Evolutionary conservation across 1,284 basidiomycete species (phyloP), one percentile per base, ranked within the genome.

Genomic region (Laetiporus sulphureus): DNA sequence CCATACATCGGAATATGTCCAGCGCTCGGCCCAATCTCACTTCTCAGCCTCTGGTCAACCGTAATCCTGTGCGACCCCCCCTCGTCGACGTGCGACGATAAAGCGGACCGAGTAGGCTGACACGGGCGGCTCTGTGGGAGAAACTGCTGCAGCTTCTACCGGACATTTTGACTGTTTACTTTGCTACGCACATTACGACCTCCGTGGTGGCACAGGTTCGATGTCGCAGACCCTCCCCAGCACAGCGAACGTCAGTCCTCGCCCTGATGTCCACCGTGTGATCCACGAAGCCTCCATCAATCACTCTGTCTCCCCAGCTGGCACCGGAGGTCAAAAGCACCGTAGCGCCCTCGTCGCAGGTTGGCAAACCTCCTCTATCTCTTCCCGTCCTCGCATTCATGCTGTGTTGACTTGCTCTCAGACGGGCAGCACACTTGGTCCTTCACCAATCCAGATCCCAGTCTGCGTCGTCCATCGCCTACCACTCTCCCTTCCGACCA

Each of bases 311-410:
- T 36, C 34, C 34, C 7, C 6, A 32, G 8, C 15, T n/a, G 31
- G 8, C 16, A 27, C 27, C 40, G 40, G 40, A 30, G 33, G 25
- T 42, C 18, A 36, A 36, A 42, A 42, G 3, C 40, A 19, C 40
- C 40, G 40, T 8, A 25, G 16, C 21, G 16, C 21, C 15, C 13
- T 24, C 11, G 19, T 13, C 19, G 6, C 33, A 36, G 40, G 40
- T 42, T 15, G 7, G 32, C 18, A 16, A 8, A 29, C 27, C 34
- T 33, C 34, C 12, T 20, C 27, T 31, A 25, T 27, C 22, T 16
- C 21, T 21, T 34, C 13, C 23, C 39, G 10, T 15, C 39, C 6
- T n/a, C 32, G 20, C 7, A 32, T 21, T 33, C 38, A 18, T 21
- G 19, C 40, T 32, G 8, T 7, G 8, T 16, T 33, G 32, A 36